These are phyloP conservation scores for Quercus phellos DNA, from an alignment of 331 rosid species.

Conservation along the genomic window DNA sequence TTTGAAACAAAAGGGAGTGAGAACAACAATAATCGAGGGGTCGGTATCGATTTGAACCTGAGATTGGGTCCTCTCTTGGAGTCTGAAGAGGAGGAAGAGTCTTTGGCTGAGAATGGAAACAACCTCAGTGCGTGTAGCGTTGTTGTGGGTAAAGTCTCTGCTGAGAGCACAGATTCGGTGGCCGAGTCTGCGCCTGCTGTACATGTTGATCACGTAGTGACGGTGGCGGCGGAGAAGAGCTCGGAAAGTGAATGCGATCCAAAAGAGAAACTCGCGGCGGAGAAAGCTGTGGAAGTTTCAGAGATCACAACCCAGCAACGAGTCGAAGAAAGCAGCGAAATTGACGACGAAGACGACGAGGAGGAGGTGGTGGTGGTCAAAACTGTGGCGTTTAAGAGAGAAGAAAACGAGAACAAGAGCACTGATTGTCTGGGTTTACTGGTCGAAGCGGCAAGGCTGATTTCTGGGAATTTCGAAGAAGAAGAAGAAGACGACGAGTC, in stretches of 20 bases:
- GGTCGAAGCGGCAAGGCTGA: constrained; percentile 40
- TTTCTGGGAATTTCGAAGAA: constrained; percentile 17
- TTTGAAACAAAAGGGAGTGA: not conserved
- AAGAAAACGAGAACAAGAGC: not conserved
- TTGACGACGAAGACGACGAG: not conserved
- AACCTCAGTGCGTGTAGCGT: not conserved
- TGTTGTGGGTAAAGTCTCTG: not conserved
- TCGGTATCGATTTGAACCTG: constrained; percentile 32
- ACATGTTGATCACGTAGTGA: not conserved
- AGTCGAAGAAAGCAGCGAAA: constrained; percentile 6
- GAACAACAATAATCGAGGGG: not conserved
- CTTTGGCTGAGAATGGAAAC: not conserved
- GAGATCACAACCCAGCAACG: not conserved
- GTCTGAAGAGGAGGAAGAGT: constrained; percentile 16
- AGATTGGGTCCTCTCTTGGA: constrained; percentile 6
- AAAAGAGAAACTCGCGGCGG: not conserved
- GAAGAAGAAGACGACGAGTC: too few relatives aligned
- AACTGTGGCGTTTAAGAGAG: constrained; percentile 15
- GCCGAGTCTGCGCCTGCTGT: not conserved
- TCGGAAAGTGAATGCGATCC: constrained; percentile 1
- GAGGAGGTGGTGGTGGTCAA: not conserved
- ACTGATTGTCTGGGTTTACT: constrained; percentile 35
- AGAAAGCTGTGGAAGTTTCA: constrained; percentile 2
- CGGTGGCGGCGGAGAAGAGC: not conserved
- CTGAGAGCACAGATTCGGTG: not conserved